phyloP scores from a whole-genome alignment of 2,329 filamentous ascomycete species.

The Fusarium redolens region DNA sequence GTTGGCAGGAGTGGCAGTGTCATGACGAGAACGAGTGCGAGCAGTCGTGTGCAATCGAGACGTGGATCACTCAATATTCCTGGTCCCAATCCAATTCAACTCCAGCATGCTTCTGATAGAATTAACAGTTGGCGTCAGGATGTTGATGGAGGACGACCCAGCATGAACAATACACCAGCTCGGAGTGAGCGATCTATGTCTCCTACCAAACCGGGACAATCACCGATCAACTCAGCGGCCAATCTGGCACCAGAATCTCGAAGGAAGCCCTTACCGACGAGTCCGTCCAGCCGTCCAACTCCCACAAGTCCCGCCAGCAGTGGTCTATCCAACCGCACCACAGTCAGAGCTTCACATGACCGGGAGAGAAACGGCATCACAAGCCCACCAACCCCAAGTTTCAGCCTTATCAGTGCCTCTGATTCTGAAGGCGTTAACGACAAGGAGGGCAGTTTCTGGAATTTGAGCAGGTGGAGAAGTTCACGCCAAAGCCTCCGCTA shows the following conservation, averaged over 20 bases:
- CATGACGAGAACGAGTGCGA: conserved; percentile 63
- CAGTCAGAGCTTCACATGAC: conserved; percentile 43
- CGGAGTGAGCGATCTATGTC: conserved; percentile 68
- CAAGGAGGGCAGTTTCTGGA: conserved; percentile 66
- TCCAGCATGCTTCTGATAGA: conserved; percentile 69
- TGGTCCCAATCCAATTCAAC: conserved; percentile 43
- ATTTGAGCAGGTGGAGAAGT: conserved; percentile 64
- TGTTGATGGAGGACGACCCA: conserved; percentile 58
- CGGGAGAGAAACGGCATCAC: conserved; percentile 43
- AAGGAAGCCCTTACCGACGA: conserved; percentile 56
- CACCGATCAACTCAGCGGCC: conserved; percentile 51
- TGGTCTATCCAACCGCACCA: conserved; percentile 42
- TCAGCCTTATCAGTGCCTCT: conserved; percentile 57
- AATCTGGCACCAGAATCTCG: conserved; percentile 60
- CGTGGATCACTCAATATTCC: conserved; percentile 64
- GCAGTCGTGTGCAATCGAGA: conserved; percentile 61
- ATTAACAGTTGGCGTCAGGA: conserved; percentile 90
- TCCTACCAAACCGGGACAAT: conserved; percentile 58
- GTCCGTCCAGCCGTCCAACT: conserved; percentile 38
- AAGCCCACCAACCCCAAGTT: conserved; percentile 65
- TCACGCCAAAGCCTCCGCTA: conserved; percentile 51
- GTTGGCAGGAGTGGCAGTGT: conserved; percentile 69
- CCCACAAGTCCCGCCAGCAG: conserved; percentile 56
- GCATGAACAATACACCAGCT: conserved; percentile 53
- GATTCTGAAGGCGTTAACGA: conserved; percentile 54